Conservation (phyloP, 495 filamentous ascomycete genomes). For the Talaromyces trachyspermus region DNA sequence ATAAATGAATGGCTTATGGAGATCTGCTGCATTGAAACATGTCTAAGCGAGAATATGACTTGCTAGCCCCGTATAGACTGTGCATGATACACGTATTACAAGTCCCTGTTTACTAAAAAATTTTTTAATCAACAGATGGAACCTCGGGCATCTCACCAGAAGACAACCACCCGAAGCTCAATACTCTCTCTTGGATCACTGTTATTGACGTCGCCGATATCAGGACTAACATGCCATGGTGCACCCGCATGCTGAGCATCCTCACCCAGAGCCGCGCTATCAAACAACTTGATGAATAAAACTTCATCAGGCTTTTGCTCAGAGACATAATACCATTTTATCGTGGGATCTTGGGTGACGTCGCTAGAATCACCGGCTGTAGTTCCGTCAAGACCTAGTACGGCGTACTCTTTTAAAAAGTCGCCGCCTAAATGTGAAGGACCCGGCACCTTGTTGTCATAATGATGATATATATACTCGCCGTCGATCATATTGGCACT, state of each 20-base stretch:
- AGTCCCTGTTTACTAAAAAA: no score
- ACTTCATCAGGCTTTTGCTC: background rate
- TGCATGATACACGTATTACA: no score
- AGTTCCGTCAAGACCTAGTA: background rate
- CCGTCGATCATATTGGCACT: background rate
- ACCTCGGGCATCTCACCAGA: no score
- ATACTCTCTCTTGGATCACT: background rate
- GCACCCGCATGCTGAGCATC: background rate
- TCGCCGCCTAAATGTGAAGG: background rate
- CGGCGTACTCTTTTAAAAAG: background rate
- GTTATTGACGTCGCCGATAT: background rate
- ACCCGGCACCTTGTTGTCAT: background rate
- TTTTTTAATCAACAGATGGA: no score
- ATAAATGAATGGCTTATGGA: no score
- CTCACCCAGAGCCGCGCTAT: background rate
- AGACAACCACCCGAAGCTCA: background rate
- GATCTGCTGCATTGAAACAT: no score
- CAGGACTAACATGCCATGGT: background rate
- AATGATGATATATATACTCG: background rate
- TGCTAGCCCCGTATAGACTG: no score
- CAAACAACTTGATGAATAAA: background rate
- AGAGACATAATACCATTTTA: constrained; percentile 1
- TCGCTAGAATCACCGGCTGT: background rate
- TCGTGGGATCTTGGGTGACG: background rate
- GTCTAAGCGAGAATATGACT: no score